Percentiles rank a stretch among this genome's conserved stretches.
These are phyloP conservation scores for Petunia hybrid DNA, from an alignment of 305 asterid genomes.

Conservation along the genomic window DNA sequence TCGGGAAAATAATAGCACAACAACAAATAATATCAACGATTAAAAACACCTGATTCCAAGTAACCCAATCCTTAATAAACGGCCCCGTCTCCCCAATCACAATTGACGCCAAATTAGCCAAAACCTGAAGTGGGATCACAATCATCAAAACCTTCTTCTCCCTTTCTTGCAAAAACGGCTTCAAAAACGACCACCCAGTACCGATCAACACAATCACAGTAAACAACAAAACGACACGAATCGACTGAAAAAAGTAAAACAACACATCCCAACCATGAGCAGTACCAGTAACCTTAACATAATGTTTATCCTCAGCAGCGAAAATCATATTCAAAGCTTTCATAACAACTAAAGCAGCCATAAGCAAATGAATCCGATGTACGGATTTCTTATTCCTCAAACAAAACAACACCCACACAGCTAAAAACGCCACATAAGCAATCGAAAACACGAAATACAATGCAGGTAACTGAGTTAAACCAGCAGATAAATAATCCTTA, in stretches of 20 bases:
- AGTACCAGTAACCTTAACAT: conserved; percentile 90
- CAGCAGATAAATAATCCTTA: conserved; percentile 87
- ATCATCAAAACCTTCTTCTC: conserved; percentile 95
- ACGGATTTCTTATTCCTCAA: conserved; percentile 59
- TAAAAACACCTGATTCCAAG: conserved; percentile 91
- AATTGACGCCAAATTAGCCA: conserved; percentile 80
- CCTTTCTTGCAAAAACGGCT: conserved; percentile 91
- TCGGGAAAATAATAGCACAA: conserved; percentile 88
- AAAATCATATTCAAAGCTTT: conserved; percentile 83
- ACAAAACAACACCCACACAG: conserved; percentile 61
- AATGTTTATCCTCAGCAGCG: conserved; percentile 95
- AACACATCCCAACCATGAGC: conserved; percentile 98
- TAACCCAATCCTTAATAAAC: conserved; percentile 81
- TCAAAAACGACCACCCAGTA: conserved; percentile 97
- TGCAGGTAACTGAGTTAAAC: conserved; percentile 71
- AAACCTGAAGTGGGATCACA: conserved; percentile 90
- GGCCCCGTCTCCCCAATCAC: conserved; percentile 97
- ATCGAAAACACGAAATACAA: conserved; percentile 71
- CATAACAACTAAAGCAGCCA: conserved; percentile 76
- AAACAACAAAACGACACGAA: conserved; percentile 81
- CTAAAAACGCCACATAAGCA: conserved; percentile 63
- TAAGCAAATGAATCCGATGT: conserved; percentile 84
- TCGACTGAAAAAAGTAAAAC: conserved; percentile 84
- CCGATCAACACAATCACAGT: conserved; percentile 91
- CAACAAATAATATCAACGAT: conserved; percentile 88